Evolutionary conservation across 306 rosid genomes (phyloP), one percentile per base, ranked within the genome.

Genomic region (Hippophae gyantsensis): DNA sequence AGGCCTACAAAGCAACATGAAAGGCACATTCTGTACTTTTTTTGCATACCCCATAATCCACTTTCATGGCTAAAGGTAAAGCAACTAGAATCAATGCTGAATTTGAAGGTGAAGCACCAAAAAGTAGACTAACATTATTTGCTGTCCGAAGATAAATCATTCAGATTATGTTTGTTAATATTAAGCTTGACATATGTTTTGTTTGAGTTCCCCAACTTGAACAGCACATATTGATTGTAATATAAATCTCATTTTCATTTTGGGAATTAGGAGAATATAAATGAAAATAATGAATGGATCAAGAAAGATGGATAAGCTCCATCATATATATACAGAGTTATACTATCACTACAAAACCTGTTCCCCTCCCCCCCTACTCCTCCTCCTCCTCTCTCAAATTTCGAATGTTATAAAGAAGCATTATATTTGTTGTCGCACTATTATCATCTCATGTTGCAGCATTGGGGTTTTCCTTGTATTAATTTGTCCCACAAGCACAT

Each of bases 361-460:
- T 69, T 70, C 78, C 60, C 64, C 40, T 10, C 68, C 60, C 55
- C 49, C 55, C 4, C 49, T 51, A 18, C 49, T 48, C 60, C 67
- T 38, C 23, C 42, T 51, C 61, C 65, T 46, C 45, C 62, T 6
- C 60, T 56, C 48, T 45, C 48, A 47, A n/a, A 56, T 54, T 49
- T 72, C 42, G 25, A 1, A 42, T 57, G 41, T 32, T 32, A 53
- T 42, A 47, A 65, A 18, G 26, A 6, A 12, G 27, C 46, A 14
- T 56, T 58, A 18, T 49, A 14, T 54, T 56, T 46, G 48, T 44
- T 59, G 27, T 59, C 72, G 27, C 38, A 10, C 45, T 62, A 44
- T n/a, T 63, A 67, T 84, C 82, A 84, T 90, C 94, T 87, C 95
- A 87, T 81, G 87, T 77, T 84, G 86, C 97, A 90, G 82, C 97